phyloP scores from a whole-genome alignment of 202 grass and related monocot species.

The Setaria italica region DNA sequence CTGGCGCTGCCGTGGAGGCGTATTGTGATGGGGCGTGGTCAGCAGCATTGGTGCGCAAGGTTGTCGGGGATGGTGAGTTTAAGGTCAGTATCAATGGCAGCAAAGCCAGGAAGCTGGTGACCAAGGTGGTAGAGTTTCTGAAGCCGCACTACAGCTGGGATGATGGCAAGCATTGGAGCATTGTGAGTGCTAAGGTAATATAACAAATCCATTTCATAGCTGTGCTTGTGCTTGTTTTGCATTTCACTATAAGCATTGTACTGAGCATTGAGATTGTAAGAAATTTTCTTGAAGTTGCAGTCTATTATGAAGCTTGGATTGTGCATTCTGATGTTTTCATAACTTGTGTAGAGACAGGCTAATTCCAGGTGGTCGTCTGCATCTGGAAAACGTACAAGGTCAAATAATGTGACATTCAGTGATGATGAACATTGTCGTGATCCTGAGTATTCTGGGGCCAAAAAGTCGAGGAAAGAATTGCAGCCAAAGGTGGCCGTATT shows the following conservation, averaged over 20 bases:
- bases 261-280: too few species aligned
- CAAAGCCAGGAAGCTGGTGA: neutral
- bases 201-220: neutral
- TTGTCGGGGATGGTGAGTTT: slow-evolving; percentile 23
- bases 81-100: slow-evolving; percentile 8
- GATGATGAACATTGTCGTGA: slow-evolving; percentile 29
- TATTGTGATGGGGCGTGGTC: slow-evolving; percentile 70
- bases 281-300: too few species aligned
- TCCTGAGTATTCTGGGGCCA: slow-evolving; percentile 7
- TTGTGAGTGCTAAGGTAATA: slow-evolving; percentile 48
- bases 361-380: too few species aligned
- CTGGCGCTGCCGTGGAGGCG: slow-evolving; percentile 51
- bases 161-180: slow-evolving; percentile 54
- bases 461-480: slow-evolving; percentile 37
- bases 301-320: too few species aligned
- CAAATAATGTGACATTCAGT: neutral
- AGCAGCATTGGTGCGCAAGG: slow-evolving; percentile 43
- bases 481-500: neutral
- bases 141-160: slow-evolving; percentile 59
- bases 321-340: too few species aligned
- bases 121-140: slow-evolving; percentile 38
- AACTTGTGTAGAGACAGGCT: too few species aligned
- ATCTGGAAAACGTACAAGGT: too few species aligned
- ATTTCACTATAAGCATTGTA: too few species aligned
- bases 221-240: too few species aligned